Evolutionary conservation across 2,329 filamentous ascomycete genomes (phyloP), one percentile per base, ranked within the genome.

Genomic region (Ophiognomonia clavigignenti-juglandacearum): DNA sequence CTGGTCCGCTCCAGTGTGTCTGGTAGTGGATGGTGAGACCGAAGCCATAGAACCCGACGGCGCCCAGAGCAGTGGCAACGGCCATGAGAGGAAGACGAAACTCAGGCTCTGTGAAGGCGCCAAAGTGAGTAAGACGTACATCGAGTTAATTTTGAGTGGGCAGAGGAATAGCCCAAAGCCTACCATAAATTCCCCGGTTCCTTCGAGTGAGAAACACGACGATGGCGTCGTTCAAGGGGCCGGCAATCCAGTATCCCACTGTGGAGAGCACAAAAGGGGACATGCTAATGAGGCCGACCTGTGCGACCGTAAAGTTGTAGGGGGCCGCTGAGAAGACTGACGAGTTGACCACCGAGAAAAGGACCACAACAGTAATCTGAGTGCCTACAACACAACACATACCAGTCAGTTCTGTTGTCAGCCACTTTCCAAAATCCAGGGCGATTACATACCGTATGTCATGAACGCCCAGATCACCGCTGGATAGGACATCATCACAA

Each of bases 221-320:
- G 24, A 70, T 56, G 57, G 61, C 69, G 57, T 73, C 73, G 54
- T 68, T 72, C 39, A 75, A 52, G 1, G 71, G 71, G 1, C 72
- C 73, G 1, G 65, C 63, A 4, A 72, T 54, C 8, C 72, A 26
- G 45, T 71, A 65, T 20, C 70, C 73, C 18, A 77, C 56, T 22
- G 74, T 62, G 9, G 61, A 68, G 8, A 73, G 64, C 45, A 77
- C 56, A 54, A 76, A 71, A 0, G 73, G 71, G 1, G 73, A 73
- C 35, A 78, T 61, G 29, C 69, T 72, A 53, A 75, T 72, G 34
- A 77, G 64, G 1, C 75, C 75, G 2, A 71, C 72, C 48, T 73
- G 59, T 5, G 68, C 66, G 7, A 72, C 65, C 19, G 63, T 64
- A 57, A 78, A 77, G 61, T 73, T 73, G 60, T 76, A 77, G 0